Evolutionary conservation across 352 stramenopile species (phyloP).

Genomic region (Phytophthora boehmeriae): DNA sequence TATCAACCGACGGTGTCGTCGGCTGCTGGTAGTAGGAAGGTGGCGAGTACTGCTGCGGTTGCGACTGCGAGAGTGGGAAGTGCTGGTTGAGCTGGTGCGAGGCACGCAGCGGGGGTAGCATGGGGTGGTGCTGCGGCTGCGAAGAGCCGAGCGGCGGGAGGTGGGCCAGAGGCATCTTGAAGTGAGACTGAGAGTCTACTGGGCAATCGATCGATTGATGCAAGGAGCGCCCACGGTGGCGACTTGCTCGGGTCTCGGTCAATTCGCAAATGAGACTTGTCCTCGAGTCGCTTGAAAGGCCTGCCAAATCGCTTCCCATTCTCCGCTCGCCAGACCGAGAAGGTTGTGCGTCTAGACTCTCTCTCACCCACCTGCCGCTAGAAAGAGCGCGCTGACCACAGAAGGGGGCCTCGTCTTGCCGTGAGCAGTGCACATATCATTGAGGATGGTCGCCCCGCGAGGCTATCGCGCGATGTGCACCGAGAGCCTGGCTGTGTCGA

Average conservation of each 20-base stretch:
- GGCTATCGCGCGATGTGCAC: conserved; percentile 29
- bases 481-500: not conserved
- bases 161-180: conserved; percentile 38
- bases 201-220: not conserved
- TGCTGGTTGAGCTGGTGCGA: conserved; percentile 34
- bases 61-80: conserved; percentile 27
- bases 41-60: conserved; percentile 26
- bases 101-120: conserved; percentile 36
- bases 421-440: conserved; percentile 25
- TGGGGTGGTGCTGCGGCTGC: conserved; percentile 15
- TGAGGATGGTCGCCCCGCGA: conserved; percentile 29
- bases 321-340: conserved; percentile 11
- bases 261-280: conserved; percentile 40
- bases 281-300: conserved; percentile 22
- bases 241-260: conserved; percentile 8
- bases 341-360: conserved; percentile 21
- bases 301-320: conserved; percentile 24
- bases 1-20: conserved; percentile 2
- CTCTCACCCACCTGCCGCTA: conserved; percentile 31
- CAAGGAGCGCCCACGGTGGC: not conserved
- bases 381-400: conserved; percentile 34
- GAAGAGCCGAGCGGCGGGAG: conserved; percentile 26
- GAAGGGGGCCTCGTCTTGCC: conserved; percentile 12
- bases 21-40: conserved; percentile 13
- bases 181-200: conserved; percentile 2